Evolutionary conservation across 2,329 filamentous ascomycete species (phyloP), one percentile per base, ranked within the genome.

Genomic region (Colletotrichum sp.): DNA sequence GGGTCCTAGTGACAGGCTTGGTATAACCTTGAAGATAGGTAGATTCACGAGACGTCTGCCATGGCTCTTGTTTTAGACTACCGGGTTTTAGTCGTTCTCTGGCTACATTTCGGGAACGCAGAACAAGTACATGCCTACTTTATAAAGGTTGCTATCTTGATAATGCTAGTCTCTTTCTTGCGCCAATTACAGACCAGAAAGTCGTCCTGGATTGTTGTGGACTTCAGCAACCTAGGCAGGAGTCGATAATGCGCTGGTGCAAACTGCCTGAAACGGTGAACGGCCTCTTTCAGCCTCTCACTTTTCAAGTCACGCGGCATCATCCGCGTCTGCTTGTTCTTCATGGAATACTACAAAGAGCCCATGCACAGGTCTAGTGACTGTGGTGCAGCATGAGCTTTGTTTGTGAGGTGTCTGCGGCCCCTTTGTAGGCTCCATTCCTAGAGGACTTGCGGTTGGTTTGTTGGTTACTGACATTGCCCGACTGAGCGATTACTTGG

Each of bases 381-480:
- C 10, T 21, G 10, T 4, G 43, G 43, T 48, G 43, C 10, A 21
- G 43, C 1, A 48, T 21, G n/a, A 21, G n/a, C 0, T 7, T 8
- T 6, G 3, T 48, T n/a, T 48, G 43, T 1, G 3, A 0, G n/a
- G 1, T 12, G 16, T 0, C 1, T 48, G 43, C 18, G 10, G 43
- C 43, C 1, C 18, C 43, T 48, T 13, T 21, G 3, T 13, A 7
- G 6, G 10, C 9, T 21, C 43, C 2, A 4, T 21, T 48, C 43
- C 3, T 48, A 1, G 43, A 1, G 43, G 1, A 48, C 0, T 7
- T 48, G 43, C 1, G 10, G 43, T 21, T 0, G 5, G 16, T 1
- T n/a, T n/a, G 36, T 43, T 43, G 5, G 38, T 6, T 0, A n/a
- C 38, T 43, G 9, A 43, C 38, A 43, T 43, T 48, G n/a, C n/a